Evolutionary conservation across 1,284 basidiomycete genomes (phyloP), one percentile per base, ranked within the genome.

Genomic region (Sanghuangporus weigelae): DNA sequence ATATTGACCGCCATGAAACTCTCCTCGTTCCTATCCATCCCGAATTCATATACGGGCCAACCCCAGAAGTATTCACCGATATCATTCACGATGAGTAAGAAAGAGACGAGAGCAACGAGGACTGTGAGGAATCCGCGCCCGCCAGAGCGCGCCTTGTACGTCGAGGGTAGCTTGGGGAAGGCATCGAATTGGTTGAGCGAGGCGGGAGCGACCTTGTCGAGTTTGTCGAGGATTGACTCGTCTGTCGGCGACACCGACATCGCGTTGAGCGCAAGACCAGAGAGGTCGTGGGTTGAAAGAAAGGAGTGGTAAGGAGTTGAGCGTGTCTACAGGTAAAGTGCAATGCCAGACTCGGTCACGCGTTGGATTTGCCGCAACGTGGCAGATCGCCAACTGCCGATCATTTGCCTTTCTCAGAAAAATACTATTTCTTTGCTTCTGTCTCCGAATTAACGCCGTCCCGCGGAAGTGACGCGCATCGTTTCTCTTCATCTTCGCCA

Each of bases 21-120:
- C 21, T 77, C 76, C 31, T 81, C 74, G 53, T 83, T 82, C 21
- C 77, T 75, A 71, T 96, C 95, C 59, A 98, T 88, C 65, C 83
- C 86, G 74, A 96, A 98, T 69, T 89, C 86, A 71, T 90, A 89
- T 69, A 90, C 88, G 11, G 92, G 90, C 82, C 94, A 95, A 57
- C 95, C 95, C 83, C 91, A 98, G 39, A 98, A 78, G 72, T 87
- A 98, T 71, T 96, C 93, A 55, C 87, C 87, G 51, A 96, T 76
- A 71, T 98, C 96, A 70, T 95, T 94, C 71, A 95, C 81, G 60
- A 93, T 80, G 35, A 95, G 82, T 42, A 93, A 68, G 59, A 92
- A 79, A 16, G 93, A 89, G 54, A 94, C 70, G 16, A 91, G 66
- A 2, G 81, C 78, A 26, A 98, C 87, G 59, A 95, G 79, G 67